Evolutionary conservation across 1,284 basidiomycete species (phyloP).

Genomic region (Moniliella sp.): DNA sequence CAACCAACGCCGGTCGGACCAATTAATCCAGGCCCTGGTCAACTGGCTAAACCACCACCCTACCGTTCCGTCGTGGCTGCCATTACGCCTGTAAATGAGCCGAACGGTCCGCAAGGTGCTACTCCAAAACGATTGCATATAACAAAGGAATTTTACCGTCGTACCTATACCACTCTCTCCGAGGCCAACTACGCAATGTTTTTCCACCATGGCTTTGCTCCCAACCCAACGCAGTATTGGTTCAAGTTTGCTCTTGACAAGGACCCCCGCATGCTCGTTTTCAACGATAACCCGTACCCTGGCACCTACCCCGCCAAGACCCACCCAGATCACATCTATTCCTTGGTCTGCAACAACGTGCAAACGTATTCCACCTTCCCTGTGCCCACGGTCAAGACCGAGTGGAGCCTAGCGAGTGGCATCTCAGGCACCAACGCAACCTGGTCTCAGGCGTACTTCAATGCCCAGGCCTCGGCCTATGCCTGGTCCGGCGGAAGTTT

Average conservation of each 20-base stretch:
- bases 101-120: slow-evolving; percentile 4
- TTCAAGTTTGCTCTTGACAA: slow-evolving; percentile 13
- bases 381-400: slow-evolving; percentile 18
- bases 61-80: slow-evolving; percentile 21
- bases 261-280: slow-evolving; percentile 6
- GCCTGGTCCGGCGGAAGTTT: slow-evolving; percentile 25
- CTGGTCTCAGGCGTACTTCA: too few relatives aligned
- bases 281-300: neutral
- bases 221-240: neutral
- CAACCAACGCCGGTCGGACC: slow-evolving; percentile 16
- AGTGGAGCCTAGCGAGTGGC: slow-evolving; percentile 17
- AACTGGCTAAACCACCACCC: slow-evolving; percentile 7
- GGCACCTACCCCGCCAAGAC: slow-evolving; percentile 1
- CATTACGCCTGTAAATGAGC: slow-evolving; percentile 26
- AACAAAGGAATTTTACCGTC: slow-evolving; percentile 11
- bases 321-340: slow-evolving; percentile 4
- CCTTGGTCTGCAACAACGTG: slow-evolving; percentile 14
- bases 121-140: slow-evolving; percentile 1
- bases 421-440: too few relatives aligned
- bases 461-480: slow-evolving; percentile 21
- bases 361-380: slow-evolving; percentile 6
- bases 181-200: slow-evolving; percentile 13
- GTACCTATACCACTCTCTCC: slow-evolving; percentile 7
- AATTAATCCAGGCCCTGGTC: slow-evolving; percentile 12
- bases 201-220: slow-evolving; percentile 26